These are phyloP conservation scores for Ganoderma boninense DNA, from an alignment of 1,284 basidiomycete genomes.

Conservation along the genomic window DNA sequence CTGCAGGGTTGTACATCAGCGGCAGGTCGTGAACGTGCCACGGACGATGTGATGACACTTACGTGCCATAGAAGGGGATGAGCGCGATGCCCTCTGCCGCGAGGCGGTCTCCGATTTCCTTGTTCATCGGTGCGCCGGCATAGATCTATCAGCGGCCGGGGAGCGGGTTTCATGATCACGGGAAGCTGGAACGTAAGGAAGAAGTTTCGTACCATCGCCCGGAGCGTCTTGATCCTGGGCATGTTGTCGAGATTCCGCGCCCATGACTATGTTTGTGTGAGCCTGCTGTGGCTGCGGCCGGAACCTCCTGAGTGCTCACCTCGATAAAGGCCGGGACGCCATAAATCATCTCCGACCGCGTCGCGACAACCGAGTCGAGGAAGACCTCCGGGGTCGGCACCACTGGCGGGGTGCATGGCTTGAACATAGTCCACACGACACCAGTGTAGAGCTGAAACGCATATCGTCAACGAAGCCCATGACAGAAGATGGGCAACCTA, in stretches of 20 bases:
- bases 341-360: slow-evolving; percentile 25
- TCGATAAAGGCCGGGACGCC: slow-evolving; percentile 38
- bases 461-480: background rate
- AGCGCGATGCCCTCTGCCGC: slow-evolving; percentile 36
- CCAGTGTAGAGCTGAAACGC: slow-evolving; percentile 24
- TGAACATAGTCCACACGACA: slow-evolving; percentile 23
- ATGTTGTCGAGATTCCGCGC: slow-evolving; percentile 32
- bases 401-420: slow-evolving; percentile 26
- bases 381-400: slow-evolving; percentile 30
- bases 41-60: slow-evolving; percentile 11
- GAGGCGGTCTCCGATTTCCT: slow-evolving; percentile 41
- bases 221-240: slow-evolving; percentile 31
- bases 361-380: slow-evolving; percentile 18
- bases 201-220: slow-evolving; percentile 32
- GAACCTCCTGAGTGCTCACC: slow-evolving; percentile 20
- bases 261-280: slow-evolving; percentile 29
- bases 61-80: slow-evolving; percentile 42
- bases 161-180: background rate
- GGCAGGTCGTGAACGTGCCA: background rate
- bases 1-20: slow-evolving; percentile 3
- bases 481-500: slow-evolving; percentile 1
- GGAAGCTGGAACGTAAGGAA: background rate
- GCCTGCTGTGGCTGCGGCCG: background rate
- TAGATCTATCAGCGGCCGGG: slow-evolving; percentile 37
- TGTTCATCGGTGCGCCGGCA: slow-evolving; percentile 43